Evolutionary conservation across 768 basidiomycete species (phyloP).

Genomic region (Naematelia aurantialba): DNA sequence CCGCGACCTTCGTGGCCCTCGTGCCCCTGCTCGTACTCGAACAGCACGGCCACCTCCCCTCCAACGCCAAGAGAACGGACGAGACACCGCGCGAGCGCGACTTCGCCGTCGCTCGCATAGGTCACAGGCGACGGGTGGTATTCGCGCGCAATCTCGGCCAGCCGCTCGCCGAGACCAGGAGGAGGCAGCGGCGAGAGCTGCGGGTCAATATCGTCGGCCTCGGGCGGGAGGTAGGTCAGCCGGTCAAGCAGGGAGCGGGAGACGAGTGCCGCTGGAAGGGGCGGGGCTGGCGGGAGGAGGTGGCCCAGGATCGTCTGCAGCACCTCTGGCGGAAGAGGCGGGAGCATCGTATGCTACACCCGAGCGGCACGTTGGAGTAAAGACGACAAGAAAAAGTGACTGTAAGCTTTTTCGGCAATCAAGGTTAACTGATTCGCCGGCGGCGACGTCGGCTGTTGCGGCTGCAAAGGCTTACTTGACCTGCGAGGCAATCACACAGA

Average conservation of each 20-base stretch:
- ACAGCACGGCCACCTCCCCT: background rate
- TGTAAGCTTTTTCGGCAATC: no score
- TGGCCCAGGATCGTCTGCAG: background rate
- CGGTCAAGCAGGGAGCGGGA: conserved; percentile 33
- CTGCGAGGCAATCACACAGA: no score
- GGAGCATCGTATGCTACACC: background rate
- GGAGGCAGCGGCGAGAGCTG: conserved; percentile 22
- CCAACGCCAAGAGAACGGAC: conserved; percentile 2
- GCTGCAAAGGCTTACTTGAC: no score
- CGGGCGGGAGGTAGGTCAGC: conserved; percentile 37
- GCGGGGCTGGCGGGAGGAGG: conserved; percentile 31
- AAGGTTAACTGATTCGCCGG: no score
- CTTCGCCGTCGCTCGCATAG: conserved; percentile 18
- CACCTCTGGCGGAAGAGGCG: conserved; percentile 3
- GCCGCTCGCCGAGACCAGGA: conserved; percentile 6
- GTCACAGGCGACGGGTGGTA: conserved; percentile 6
- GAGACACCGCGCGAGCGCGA: background rate
- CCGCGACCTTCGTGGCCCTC: background rate
- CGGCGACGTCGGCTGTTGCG: no score
- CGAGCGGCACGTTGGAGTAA: no score
- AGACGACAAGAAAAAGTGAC: no score
- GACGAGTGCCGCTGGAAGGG: conserved; percentile 31
- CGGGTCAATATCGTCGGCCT: conserved; percentile 27
- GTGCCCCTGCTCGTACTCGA: conserved; percentile 2
- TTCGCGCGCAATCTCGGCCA: background rate